Conservation (phyloP, 352 stramenopile genomes). For the Phytophthora macrochlamydospora region DNA sequence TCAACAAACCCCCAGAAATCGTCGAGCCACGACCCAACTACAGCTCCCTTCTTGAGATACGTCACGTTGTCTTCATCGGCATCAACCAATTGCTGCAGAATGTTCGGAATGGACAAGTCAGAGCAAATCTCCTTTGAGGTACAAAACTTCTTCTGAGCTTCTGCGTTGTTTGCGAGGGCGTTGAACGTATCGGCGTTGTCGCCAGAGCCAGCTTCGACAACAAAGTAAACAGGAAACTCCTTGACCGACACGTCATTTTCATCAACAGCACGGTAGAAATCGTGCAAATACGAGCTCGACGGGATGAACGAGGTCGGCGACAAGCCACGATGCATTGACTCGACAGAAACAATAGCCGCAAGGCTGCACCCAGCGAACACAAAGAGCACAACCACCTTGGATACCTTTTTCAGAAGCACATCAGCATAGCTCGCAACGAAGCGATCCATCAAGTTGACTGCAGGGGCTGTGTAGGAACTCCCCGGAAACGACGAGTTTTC, state of each 20-base stretch:
- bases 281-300: conserved; percentile 60
- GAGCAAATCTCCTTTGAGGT: conserved; percentile 64
- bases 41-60: conserved; percentile 44
- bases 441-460: conserved; percentile 43
- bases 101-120: conserved; percentile 61
- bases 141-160: conserved; percentile 55
- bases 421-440: conserved; percentile 47
- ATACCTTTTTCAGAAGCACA: conserved; percentile 44
- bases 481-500: conserved; percentile 38
- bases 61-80: conserved; percentile 40
- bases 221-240: conserved; percentile 61
- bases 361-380: conserved; percentile 54
- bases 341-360: conserved; percentile 55
- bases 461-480: conserved; percentile 24
- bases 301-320: conserved; percentile 58
- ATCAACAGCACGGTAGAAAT: conserved; percentile 54
- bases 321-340: conserved; percentile 60
- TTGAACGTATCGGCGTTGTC: conserved; percentile 47
- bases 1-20: conserved; percentile 77
- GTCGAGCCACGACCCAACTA: conserved; percentile 76
- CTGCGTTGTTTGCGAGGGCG: conserved; percentile 30
- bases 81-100: conserved; percentile 52
- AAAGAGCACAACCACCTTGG: conserved; percentile 65
- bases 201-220: conserved; percentile 68
- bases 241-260: conserved; percentile 52